Percentiles rank a stretch among this genome's conserved stretches.
phyloP scores from a whole-genome alignment of 371 early-diverging fungal species.

The Batrachochytrium dendrobatidis region DNA sequence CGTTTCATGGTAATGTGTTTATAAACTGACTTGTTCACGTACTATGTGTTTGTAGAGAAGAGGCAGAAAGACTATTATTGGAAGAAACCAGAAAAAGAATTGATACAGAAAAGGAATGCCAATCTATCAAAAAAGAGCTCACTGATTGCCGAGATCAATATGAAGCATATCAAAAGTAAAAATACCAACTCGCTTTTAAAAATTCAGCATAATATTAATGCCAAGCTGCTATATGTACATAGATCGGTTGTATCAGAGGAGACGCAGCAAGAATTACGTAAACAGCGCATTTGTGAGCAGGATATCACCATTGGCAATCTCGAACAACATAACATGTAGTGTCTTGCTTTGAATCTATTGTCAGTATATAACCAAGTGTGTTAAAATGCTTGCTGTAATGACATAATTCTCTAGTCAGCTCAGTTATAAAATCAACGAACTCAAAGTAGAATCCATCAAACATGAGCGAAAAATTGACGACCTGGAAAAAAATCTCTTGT shows the following conservation, averaged over 20 bases:
- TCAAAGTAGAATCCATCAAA: background rate
- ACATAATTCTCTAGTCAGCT: background rate
- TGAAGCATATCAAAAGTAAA: slow-evolving; percentile 14
- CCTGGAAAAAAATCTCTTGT: background rate
- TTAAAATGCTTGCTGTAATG: too few relatives aligned
- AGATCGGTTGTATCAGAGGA: background rate
- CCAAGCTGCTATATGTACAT: background rate
- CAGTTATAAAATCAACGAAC: background rate
- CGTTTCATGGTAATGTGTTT: background rate
- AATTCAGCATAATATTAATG: background rate
- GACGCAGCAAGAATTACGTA: slow-evolving; percentile 4
- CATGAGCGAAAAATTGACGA: background rate
- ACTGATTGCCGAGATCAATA: slow-evolving; percentile 11
- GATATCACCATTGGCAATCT: slow-evolving; percentile 12
- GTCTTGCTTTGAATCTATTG: too few relatives aligned
- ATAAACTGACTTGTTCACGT: background rate
- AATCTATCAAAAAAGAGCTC: slow-evolving; percentile 8
- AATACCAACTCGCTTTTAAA: too few relatives aligned
- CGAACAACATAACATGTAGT: slow-evolving; percentile 12
- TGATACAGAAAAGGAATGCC: slow-evolving; percentile 16
- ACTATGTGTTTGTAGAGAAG: slow-evolving; percentile 19
- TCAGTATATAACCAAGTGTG: background rate
- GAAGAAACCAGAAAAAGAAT: slow-evolving; percentile 29
- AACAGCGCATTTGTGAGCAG: slow-evolving; percentile 18
- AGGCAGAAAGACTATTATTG: slow-evolving; percentile 27